Evolutionary conservation across 768 basidiomycete genomes (phyloP).

Genomic region (Leccinum rimulosum): DNA sequence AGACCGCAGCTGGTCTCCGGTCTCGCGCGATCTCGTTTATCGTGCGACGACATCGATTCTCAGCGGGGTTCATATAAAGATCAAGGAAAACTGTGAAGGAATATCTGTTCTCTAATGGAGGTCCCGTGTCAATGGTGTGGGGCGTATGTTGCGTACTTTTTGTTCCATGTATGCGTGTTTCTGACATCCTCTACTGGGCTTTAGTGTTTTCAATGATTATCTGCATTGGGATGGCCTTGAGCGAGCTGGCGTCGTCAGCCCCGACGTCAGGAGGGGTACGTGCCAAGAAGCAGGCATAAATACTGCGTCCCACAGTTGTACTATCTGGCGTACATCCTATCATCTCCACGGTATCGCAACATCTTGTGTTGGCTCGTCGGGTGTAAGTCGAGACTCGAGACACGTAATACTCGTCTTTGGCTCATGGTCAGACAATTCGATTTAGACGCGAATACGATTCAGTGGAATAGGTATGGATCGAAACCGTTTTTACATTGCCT

Average conservation of each 20-base stretch:
- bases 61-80: no score
- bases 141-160: slow-evolving; percentile 25
- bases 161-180: not conserved
- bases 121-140: slow-evolving; percentile 42
- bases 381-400: slow-evolving; percentile 37
- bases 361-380: slow-evolving; percentile 66
- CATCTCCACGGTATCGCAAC: slow-evolving; percentile 53
- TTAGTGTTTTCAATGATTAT: slow-evolving; percentile 32
- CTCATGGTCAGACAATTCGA: not conserved
- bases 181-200: slow-evolving; percentile 27
- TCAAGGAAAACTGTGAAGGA: no score
- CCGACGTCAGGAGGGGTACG: slow-evolving; percentile 38
- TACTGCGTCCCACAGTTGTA: slow-evolving; percentile 41
- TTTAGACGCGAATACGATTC: slow-evolving; percentile 46
- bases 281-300: not conserved
- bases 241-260: slow-evolving; percentile 37
- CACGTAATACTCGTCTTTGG: not conserved
- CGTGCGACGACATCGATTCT: no score
- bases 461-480: slow-evolving; percentile 30
- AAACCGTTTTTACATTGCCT: not conserved
- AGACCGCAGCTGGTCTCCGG: no score
- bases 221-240: slow-evolving; percentile 37
- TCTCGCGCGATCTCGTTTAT: no score
- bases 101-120: slow-evolving; percentile 41
- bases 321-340: slow-evolving; percentile 61